Evolutionary conservation across 257 asterid genomes (phyloP), one percentile per base, ranked within the genome.

Genomic region (Mitragyna speciosa): DNA sequence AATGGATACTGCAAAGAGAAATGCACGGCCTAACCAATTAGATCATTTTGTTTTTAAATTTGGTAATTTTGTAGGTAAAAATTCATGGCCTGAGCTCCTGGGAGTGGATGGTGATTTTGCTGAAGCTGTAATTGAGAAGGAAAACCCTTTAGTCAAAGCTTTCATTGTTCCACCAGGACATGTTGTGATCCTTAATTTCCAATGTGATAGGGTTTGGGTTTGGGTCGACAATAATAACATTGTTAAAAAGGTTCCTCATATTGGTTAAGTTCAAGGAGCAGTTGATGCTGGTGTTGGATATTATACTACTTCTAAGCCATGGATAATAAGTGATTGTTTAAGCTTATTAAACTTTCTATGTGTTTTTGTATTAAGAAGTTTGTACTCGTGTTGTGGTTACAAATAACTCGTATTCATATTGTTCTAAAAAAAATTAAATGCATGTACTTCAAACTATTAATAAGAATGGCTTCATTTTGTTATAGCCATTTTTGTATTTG

Each of bases 41-140:
- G 2, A 6, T 0, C 7, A 12, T 61, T 61, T 26, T n/a, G 9
- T 26, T n/a, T 61, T 10, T 26, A 0, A 10, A 5, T 2, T 61
- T n/a, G 9, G 31, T 2, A 36, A 8, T 61, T 61, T 61, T 48
- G 36, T 20, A 59, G 85, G 90, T 36, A 84, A 86, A 79, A 70
- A 56, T n/a, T 82, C 87, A 58, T 86, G 89, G 87, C 87, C 87
- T 2, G 86, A 86, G 72, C 89, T 86, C 2, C 15, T 76, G 20
- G 86, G 86, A 16, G 65, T 7, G 26, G 45, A 78, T 1, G 87
- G 87, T 26, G 39, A 77, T 1, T 28, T 0, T 0, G 89, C 84
- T 2, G 63, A 26, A 33, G 19, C 39, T 2, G 68, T 58, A 0
- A 84, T 86, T 22, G 83, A 86, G 64, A 79, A 33, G 58, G 83